Evolutionary conservation across 1,284 basidiomycete species (phyloP).

Genomic region (Irpex sp.): DNA sequence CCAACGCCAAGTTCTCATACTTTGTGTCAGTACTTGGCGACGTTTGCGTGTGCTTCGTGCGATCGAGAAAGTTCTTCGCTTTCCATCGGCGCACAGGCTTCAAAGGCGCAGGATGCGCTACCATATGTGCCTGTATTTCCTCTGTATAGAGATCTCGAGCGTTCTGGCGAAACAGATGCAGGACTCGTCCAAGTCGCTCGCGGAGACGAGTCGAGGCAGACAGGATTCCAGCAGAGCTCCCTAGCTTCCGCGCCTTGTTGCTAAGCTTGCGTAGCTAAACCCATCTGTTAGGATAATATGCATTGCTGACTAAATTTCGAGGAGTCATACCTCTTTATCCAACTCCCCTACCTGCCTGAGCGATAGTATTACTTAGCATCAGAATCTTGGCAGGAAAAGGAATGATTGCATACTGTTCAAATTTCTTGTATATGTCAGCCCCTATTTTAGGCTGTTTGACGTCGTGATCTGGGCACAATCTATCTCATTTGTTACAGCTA

Average conservation of each 20-base stretch:
- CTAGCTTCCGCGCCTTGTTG: slow-evolving; percentile 65
- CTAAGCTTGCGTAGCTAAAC: slow-evolving; percentile 64
- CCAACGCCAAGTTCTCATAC: slow-evolving; percentile 15
- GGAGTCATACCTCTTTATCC: background rate
- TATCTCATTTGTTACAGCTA: background rate
- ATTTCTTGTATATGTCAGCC: background rate
- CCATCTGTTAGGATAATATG: background rate
- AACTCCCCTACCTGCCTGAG: background rate
- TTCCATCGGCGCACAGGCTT: background rate
- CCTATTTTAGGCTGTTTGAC: background rate
- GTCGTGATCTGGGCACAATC: background rate
- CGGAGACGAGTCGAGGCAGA: slow-evolving; percentile 67
- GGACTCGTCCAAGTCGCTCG: slow-evolving; percentile 58
- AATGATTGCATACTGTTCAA: background rate
- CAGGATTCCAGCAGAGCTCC: slow-evolving; percentile 68
- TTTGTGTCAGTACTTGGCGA: background rate
- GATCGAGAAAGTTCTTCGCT: background rate
- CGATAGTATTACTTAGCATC: background rate
- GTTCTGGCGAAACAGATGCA: slow-evolving; percentile 65
- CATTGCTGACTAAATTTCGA: background rate
- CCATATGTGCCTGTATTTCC: slow-evolving; percentile 19
- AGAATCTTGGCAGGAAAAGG: background rate
- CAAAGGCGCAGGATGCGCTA: background rate
- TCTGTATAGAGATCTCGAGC: slow-evolving; percentile 69
- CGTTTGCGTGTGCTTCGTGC: background rate